Percentiles rank a stretch among this genome's conserved stretches.
phyloP scores from a whole-genome alignment of 2,329 filamentous ascomycete genomes.

The Claviceps fusiformis region DNA sequence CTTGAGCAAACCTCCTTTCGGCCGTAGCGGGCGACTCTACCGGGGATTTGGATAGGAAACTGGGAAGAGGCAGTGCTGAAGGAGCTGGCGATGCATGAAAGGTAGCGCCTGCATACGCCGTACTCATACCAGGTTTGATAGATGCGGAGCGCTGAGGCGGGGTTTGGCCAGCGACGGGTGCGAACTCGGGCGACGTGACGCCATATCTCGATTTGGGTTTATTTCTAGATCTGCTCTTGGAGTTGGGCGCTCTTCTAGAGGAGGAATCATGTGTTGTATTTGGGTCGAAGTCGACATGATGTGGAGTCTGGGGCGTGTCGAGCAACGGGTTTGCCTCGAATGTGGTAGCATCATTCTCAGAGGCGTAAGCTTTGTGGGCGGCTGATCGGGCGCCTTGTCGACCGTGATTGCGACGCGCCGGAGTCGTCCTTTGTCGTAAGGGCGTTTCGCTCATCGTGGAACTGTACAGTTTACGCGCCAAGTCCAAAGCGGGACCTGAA shows the following conservation, averaged over 20 bases:
- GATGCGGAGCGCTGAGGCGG: constrained; percentile 25
- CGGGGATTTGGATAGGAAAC: constrained; percentile 64
- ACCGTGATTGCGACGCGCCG: constrained; percentile 24
- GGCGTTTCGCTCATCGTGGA: constrained; percentile 5
- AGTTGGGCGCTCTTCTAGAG: constrained; percentile 16
- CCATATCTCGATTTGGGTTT: constrained; percentile 12
- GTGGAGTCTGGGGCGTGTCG: constrained; percentile 31
- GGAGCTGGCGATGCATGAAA: constrained; percentile 93
- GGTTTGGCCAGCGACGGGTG: constrained; percentile 28
- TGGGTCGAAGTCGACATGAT: constrained; percentile 26
- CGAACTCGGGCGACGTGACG: constrained; percentile 27
- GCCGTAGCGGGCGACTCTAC: constrained; percentile 42
- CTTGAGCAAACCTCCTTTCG: constrained; percentile 22
- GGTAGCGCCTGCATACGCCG: constrained; percentile 79
- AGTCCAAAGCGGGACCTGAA: not conserved
- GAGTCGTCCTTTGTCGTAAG: constrained; percentile 13
- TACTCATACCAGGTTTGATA: constrained; percentile 31
- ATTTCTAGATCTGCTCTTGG: constrained; percentile 17
- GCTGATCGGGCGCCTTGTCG: constrained; percentile 27
- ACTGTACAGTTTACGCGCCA: not conserved
- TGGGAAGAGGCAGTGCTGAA: constrained; percentile 79
- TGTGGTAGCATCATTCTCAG: constrained; percentile 36
- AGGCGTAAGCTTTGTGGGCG: constrained; percentile 42
- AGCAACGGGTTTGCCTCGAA: constrained; percentile 20
- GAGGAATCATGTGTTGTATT: constrained; percentile 15